phyloP scores from a whole-genome alignment of 2,329 filamentous ascomycete genomes.

The Periconia sp. region DNA sequence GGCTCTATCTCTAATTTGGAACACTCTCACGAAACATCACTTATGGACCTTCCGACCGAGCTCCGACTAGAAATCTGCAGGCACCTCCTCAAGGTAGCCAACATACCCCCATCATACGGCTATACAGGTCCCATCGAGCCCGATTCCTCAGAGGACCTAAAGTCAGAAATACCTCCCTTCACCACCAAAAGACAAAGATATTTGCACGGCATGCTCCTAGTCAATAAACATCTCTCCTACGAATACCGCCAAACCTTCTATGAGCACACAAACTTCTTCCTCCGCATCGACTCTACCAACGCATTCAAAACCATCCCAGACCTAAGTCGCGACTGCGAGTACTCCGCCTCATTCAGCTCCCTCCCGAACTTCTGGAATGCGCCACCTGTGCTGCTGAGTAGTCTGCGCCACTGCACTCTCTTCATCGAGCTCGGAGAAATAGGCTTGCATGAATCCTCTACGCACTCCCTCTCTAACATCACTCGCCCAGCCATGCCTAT shows the following conservation, averaged over 20 bases:
- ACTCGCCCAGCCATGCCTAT: slow-evolving; percentile 1
- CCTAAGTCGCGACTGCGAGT: not conserved
- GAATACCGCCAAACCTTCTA: slow-evolving; percentile 24
- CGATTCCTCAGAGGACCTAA: not conserved
- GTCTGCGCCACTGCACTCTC: slow-evolving; percentile 19
- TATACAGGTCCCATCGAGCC: slow-evolving; percentile 9
- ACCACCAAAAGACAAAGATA: not conserved
- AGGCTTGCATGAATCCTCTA: not conserved
- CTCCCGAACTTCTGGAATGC: slow-evolving; percentile 16
- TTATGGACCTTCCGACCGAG: slow-evolving; percentile 12
- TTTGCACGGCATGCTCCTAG: slow-evolving; percentile 17
- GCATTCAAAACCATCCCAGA: slow-evolving; percentile 2
- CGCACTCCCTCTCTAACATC: slow-evolving; percentile 10
- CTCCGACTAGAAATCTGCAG: slow-evolving; percentile 16
- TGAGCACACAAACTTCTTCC: slow-evolving; percentile 25
- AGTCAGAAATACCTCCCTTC: not conserved
- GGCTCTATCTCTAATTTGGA: too few relatives aligned
- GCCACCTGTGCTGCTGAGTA: slow-evolving; percentile 7
- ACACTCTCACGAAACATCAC: too few relatives aligned
- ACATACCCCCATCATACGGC: slow-evolving; percentile 10
- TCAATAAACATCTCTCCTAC: slow-evolving; percentile 10
- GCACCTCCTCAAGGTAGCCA: slow-evolving; percentile 7
- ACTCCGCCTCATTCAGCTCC: too few relatives aligned
- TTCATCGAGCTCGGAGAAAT: slow-evolving; percentile 21
- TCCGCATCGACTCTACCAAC: slow-evolving; percentile 16